These are phyloP conservation scores for Cavenderia fasciculata DNA, from an alignment of 78 protist species.

Conservation along the genomic window DNA sequence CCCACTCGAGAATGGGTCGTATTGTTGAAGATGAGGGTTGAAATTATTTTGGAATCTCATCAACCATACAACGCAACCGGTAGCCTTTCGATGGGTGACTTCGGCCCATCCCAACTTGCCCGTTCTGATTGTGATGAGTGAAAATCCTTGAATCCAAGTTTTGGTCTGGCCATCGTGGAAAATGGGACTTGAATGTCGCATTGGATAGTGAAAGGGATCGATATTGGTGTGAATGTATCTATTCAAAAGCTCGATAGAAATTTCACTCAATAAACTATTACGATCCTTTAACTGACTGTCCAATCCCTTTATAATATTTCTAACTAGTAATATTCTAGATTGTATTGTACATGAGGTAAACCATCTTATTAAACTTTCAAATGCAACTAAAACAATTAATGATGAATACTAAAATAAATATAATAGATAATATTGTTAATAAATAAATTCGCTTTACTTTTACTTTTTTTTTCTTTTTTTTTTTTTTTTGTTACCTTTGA, in stretches of 20 bases:
- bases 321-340: slow-evolving; percentile 34
- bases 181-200: slow-evolving; percentile 26
- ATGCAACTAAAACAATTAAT: slow-evolving; percentile 42
- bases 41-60: slow-evolving; percentile 53
- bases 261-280: slow-evolving; percentile 37
- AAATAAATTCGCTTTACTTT: too few species aligned
- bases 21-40: slow-evolving; percentile 8
- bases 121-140: slow-evolving; percentile 52
- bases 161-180: slow-evolving; percentile 34
- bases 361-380: slow-evolving; percentile 67
- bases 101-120: slow-evolving; percentile 78
- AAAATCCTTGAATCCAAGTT: slow-evolving; percentile 66
- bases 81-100: slow-evolving; percentile 64
- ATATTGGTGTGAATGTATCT: slow-evolving; percentile 60
- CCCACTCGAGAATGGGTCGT: too few species aligned
- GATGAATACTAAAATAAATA: neutral
- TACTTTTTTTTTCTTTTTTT: too few species aligned
- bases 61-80: slow-evolving; percentile 72
- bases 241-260: slow-evolving; percentile 33
- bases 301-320: slow-evolving; percentile 44
- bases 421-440: too few species aligned
- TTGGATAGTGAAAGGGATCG: slow-evolving; percentile 77
- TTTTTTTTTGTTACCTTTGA: slow-evolving; percentile 22
- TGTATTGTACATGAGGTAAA: slow-evolving; percentile 34
- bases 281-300: slow-evolving; percentile 47